Percentiles rank a stretch among this genome's conserved stretches.
Conservation (phyloP, 768 basidiomycete genomes). For the Dentipellis sp. region DNA sequence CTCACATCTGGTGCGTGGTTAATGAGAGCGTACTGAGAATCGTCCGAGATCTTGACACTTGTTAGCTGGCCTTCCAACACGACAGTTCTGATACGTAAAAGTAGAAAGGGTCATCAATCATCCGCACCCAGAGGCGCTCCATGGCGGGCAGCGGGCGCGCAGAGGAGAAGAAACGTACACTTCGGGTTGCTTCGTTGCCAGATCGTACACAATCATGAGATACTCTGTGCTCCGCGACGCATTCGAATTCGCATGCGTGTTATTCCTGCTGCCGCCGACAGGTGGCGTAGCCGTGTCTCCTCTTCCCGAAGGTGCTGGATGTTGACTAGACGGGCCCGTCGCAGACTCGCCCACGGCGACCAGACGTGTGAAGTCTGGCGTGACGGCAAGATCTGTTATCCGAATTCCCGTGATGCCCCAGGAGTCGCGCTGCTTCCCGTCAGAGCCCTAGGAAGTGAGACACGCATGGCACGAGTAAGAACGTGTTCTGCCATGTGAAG, state of each 20-base stretch:
- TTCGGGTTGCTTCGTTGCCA: slow-evolving; percentile 57
- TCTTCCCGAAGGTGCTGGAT: slow-evolving; percentile 3
- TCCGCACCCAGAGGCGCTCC: background rate
- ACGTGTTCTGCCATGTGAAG: slow-evolving; percentile 5
- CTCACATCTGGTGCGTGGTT: slow-evolving; percentile 84
- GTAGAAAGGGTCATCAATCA: background rate
- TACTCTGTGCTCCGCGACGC: slow-evolving; percentile 35
- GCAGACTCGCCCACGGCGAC: slow-evolving; percentile 73
- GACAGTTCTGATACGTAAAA: slow-evolving; percentile 39
- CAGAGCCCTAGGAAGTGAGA: slow-evolving; percentile 44
- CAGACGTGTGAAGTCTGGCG: slow-evolving; percentile 76
- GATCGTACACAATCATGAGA: slow-evolving; percentile 69
- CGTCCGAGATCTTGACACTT: slow-evolving; percentile 76
- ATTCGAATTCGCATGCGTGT: slow-evolving; percentile 19
- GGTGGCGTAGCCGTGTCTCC: slow-evolving; percentile 16
- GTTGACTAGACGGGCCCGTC: slow-evolving; percentile 17
- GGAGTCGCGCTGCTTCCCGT: slow-evolving; percentile 61
- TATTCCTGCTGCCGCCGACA: slow-evolving; percentile 18
- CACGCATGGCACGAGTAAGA: slow-evolving; percentile 4
- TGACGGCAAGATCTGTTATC: slow-evolving; percentile 78
- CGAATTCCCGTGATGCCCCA: slow-evolving; percentile 71
- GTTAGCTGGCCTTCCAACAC: slow-evolving; percentile 74
- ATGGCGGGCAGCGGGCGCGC: slow-evolving; percentile 2
- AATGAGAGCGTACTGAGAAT: slow-evolving; percentile 81
- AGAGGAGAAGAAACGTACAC: slow-evolving; percentile 36